Base-by-base conservation (phyloP, 2,329 filamentous ascomycete species). In the Diaporthe helianthi region DNA sequence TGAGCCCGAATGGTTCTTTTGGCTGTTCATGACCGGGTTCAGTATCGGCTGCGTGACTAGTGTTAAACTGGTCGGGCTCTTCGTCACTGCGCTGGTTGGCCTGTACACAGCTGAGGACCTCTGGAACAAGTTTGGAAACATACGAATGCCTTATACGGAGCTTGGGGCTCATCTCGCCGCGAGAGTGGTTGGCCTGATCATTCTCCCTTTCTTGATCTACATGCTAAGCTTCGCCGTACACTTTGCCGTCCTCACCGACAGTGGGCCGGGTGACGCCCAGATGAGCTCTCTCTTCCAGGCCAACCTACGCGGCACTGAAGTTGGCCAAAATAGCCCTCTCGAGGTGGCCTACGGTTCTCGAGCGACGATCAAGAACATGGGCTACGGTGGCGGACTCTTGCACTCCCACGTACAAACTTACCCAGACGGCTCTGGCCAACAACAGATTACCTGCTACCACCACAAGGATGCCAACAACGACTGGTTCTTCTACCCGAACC, bases 391-490 rank as follows among this genome's bases (percentile, higher is more conserved):
- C 78, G 96, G 96, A 79, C 89, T 99, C 44, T 90, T 98, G 54
- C 95, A 98, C 82, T 98, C 94, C 51, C 96, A 98, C 84, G 89
- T 98, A 72, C 95, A 98, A 82, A 98, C 94, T 10, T 98, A 93
- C 79, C 95, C 95, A 0, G 94, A 98, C 78, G 96, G 95, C 38
- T 98, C 96, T 46, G 84, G 83, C 65, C 96, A 99, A 82, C 97
- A 99, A 81, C 96, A 99, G 80, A 91, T 99, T 72, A 99, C 96
- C 72, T 99, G 97, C 85, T 99, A 99, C 82, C 96, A 99, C 82
- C 96, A 99, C 86, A 99, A 99, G 80, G 96, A 99, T 84, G 87
- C 95, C 79, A 99, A 99, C 88, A 99, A 99, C 80, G 96, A 99
- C 80, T 99, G 96, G 96, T 97, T 97, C 83, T 94, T 99, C 82